phyloP scores from a whole-genome alignment of 306 rosid species.

The Mimosa pudica region DNA sequence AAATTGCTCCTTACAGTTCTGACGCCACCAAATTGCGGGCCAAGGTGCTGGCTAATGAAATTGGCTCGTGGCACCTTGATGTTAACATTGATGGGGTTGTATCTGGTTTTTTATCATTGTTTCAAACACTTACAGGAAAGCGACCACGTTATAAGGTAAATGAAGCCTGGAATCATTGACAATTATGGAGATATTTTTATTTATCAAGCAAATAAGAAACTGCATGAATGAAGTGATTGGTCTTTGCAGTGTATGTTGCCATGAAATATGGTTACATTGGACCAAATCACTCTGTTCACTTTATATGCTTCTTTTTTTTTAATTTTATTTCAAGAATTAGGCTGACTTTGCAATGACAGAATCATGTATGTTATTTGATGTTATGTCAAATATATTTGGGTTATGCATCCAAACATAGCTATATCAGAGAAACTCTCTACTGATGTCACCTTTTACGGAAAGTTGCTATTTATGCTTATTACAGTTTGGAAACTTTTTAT shows the following conservation, averaged over 20 bases:
- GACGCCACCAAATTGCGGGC: slow-evolving; percentile 74
- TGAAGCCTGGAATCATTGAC: slow-evolving; percentile 23
- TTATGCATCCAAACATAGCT: slow-evolving; percentile 3
- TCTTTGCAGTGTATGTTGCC: slow-evolving; percentile 20
- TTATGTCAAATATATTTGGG: slow-evolving; percentile 12
- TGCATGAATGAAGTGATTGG: neutral
- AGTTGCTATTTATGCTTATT: slow-evolving; percentile 12
- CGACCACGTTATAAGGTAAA: slow-evolving; percentile 77
- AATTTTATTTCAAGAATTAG: slow-evolving; percentile 5
- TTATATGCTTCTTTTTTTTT: neutral
- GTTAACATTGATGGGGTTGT: slow-evolving; percentile 82
- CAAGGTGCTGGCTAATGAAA: slow-evolving; percentile 78
- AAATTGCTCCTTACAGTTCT: slow-evolving; percentile 62
- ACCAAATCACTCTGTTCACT: neutral
- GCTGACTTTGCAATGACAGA: slow-evolving; percentile 14
- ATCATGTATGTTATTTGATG: neutral
- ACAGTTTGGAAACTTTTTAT: slow-evolving; percentile 18
- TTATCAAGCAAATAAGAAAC: slow-evolving; percentile 1
- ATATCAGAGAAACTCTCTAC: slow-evolving; percentile 3
- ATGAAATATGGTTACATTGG: neutral
- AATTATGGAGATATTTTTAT: slow-evolving; percentile 15
- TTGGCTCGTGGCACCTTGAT: slow-evolving; percentile 97
- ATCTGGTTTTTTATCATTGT: slow-evolving; percentile 68
- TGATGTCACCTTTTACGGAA: slow-evolving; percentile 11
- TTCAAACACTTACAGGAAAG: slow-evolving; percentile 85